Evolutionary conservation across 306 rosid genomes (phyloP).

Genomic region (Mimosa pudica): DNA sequence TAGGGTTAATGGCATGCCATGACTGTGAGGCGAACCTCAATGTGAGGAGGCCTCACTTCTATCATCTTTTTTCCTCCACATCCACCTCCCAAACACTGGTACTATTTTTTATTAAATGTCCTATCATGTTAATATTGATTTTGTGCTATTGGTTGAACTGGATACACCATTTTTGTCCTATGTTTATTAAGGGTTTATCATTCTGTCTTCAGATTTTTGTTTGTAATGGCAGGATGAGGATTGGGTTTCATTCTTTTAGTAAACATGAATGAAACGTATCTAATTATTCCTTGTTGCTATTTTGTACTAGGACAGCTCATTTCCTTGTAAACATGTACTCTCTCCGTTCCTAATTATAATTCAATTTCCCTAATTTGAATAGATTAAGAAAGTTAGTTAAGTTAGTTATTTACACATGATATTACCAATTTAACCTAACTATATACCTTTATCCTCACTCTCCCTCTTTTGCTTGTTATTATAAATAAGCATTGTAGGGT

Average conservation of each 20-base stretch:
- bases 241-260: not conserved
- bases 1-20: constrained; percentile 51
- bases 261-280: constrained; percentile 5
- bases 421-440: too few relatives aligned
- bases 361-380: too few relatives aligned
- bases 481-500: too few relatives aligned
- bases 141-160: not conserved
- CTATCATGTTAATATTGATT: not conserved
- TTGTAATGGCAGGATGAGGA: not conserved
- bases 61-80: constrained; percentile 62
- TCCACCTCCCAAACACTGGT: constrained; percentile 68
- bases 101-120: constrained; percentile 1
- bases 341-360: too few relatives aligned
- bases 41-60: constrained; percentile 75
- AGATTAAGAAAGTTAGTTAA: too few relatives aligned
- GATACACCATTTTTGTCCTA: not conserved
- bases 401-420: too few relatives aligned
- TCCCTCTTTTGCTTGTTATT: too few relatives aligned
- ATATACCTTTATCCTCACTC: too few relatives aligned
- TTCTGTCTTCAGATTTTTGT: not conserved
- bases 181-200: not conserved
- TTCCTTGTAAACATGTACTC: not conserved
- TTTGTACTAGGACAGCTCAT: not conserved
- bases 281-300: not conserved
- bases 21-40: constrained; percentile 45